phyloP scores from a whole-genome alignment of 352 stramenopile genomes.

The Phytopythium aichiense region DNA sequence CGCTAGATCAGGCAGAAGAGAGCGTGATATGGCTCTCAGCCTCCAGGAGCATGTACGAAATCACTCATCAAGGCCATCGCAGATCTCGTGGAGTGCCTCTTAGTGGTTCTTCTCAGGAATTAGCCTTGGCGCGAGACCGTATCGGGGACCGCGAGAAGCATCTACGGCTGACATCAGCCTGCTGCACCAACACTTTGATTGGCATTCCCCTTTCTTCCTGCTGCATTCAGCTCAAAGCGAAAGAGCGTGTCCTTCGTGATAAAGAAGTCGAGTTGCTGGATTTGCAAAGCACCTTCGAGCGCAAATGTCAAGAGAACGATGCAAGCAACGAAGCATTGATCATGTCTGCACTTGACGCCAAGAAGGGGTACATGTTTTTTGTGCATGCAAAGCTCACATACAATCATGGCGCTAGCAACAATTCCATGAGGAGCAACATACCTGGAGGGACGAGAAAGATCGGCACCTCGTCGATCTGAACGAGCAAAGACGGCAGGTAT shows the following conservation, averaged over 20 bases:
- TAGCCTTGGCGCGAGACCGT: constrained; percentile 10
- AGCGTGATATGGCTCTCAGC: constrained; percentile 19
- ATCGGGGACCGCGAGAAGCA: constrained; percentile 25
- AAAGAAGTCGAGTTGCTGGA: constrained; percentile 28
- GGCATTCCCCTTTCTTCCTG: too few relatives aligned
- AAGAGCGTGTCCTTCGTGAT: constrained; percentile 44
- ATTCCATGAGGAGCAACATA: not conserved
- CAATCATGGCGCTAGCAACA: not conserved
- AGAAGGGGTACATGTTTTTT: not conserved
- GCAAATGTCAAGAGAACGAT: not conserved
- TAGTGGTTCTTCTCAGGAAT: constrained; percentile 10
- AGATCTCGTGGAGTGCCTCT: not conserved
- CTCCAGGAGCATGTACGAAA: constrained; percentile 28
- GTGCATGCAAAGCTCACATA: not conserved
- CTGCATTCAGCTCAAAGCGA: constrained; percentile 21
- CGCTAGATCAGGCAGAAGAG: constrained; percentile 20
- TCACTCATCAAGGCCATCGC: not conserved
- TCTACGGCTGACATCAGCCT: constrained; percentile 10
- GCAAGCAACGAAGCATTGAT: not conserved
- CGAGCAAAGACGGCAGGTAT: constrained; percentile 2
- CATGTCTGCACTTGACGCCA: not conserved
- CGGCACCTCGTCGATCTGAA: not conserved
- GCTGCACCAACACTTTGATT: not conserved
- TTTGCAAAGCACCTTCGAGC: constrained; percentile 16
- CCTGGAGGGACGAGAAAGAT: not conserved